These are phyloP conservation scores for Aphanomyces astaci DNA, from an alignment of 352 stramenopile genomes.

Conservation along the genomic window DNA sequence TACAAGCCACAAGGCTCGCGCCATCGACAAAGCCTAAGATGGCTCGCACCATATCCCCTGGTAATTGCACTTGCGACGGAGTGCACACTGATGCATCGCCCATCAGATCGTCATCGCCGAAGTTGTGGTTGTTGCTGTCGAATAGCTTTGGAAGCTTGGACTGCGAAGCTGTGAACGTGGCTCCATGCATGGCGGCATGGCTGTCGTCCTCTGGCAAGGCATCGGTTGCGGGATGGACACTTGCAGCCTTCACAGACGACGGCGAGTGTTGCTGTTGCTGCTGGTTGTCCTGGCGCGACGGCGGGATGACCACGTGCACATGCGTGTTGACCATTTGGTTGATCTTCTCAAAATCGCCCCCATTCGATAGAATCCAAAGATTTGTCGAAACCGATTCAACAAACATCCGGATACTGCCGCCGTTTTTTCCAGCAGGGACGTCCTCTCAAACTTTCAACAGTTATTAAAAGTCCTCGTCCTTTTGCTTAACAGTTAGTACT, in stretches of 20 bases:
- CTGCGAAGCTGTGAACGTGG: neutral
- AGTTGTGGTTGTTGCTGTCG: neutral
- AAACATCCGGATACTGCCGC: neutral
- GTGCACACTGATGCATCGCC: neutral
- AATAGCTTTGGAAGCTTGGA: neutral
- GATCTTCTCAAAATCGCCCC: neutral
- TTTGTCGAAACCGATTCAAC: neutral
- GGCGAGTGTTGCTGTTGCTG: neutral
- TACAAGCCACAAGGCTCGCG: neutral
- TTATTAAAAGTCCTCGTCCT: no score
- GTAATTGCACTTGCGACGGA: neutral
- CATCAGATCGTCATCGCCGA: neutral
- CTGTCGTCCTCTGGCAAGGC: neutral
- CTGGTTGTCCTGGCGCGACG: neutral
- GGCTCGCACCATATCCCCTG: neutral
- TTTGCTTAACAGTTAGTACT: no score
- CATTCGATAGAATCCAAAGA: constrained; percentile 1
- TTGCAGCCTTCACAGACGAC: neutral
- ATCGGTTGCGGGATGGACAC: neutral
- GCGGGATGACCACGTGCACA: neutral
- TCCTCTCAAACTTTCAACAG: neutral
- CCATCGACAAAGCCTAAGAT: constrained; percentile 12
- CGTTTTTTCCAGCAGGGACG: neutral
- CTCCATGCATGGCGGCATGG: neutral
- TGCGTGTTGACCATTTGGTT: neutral